These are phyloP conservation scores for Aspergillus cejpii DNA, from an alignment of 2,329 filamentous ascomycete genomes.

Conservation along the genomic window DNA sequence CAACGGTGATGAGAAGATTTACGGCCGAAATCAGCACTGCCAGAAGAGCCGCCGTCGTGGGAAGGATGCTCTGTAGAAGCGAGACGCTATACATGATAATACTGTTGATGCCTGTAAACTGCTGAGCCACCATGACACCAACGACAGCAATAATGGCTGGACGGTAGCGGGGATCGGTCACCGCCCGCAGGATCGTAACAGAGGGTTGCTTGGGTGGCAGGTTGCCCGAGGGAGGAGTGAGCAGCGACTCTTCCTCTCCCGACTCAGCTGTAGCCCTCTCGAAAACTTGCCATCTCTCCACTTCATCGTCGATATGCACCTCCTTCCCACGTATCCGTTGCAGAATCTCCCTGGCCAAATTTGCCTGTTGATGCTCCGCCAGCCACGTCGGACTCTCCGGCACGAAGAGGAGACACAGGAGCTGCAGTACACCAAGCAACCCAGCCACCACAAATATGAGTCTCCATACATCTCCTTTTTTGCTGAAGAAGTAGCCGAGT, in stretches of 20 bases:
- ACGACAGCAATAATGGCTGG: conserved; percentile 75
- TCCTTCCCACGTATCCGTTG: conserved; percentile 67
- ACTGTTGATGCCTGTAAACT: conserved; percentile 89
- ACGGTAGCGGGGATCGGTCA: conserved; percentile 61
- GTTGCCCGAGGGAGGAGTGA: conserved; percentile 53
- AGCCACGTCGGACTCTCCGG: conserved; percentile 87
- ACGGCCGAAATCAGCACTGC: conserved; percentile 82
- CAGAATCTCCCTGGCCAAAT: conserved; percentile 60
- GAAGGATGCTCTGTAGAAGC: conserved; percentile 71
- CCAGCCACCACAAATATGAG: conserved; percentile 71
- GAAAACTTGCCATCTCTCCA: conserved; percentile 51
- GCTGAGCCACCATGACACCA: conserved; percentile 87
- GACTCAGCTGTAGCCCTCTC: conserved; percentile 19
- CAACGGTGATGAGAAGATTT: conserved; percentile 76
- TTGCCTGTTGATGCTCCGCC: conserved; percentile 56
- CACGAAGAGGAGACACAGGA: conserved; percentile 64
- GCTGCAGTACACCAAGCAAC: conserved; percentile 60
- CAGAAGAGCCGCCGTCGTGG: conserved; percentile 71
- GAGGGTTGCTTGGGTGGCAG: conserved; percentile 59
- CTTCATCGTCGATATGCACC: conserved; percentile 66
- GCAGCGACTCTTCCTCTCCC: conserved; percentile 65
- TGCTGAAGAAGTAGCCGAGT: conserved; percentile 80
- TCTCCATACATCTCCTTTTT: conserved; percentile 70
- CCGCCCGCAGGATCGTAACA: conserved; percentile 60
- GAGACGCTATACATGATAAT: conserved; percentile 98